These are phyloP conservation scores for Arthrinium phaeospermum DNA, from an alignment of 2,329 filamentous ascomycete genomes.

Conservation along the genomic window DNA sequence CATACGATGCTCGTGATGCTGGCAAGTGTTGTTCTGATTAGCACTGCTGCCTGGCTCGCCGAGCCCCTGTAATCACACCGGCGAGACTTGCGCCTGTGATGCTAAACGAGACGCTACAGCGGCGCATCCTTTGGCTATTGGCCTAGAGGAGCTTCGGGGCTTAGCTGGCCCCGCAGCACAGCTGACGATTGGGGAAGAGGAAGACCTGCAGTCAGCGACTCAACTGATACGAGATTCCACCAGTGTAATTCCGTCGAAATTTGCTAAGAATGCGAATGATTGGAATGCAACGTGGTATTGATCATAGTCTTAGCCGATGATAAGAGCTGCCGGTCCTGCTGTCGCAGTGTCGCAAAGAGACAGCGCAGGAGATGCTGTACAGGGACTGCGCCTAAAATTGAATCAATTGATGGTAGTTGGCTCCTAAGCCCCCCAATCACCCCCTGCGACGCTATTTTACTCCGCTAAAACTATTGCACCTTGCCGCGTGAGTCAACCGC, in stretches of 20 bases:
- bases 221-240: neutral
- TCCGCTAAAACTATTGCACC: slow-evolving; percentile 47
- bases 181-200: neutral
- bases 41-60: neutral
- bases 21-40: neutral
- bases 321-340: neutral
- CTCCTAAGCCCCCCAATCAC: neutral
- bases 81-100: neutral
- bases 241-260: accelerated
- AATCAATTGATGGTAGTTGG: neutral
- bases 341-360: neutral
- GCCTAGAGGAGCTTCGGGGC: neutral
- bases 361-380: too few relatives aligned
- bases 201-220: neutral
- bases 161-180: neutral
- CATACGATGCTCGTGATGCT: neutral
- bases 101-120: neutral
- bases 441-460: neutral
- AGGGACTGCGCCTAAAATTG: neutral
- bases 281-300: neutral
- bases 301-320: neutral
- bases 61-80: neutral
- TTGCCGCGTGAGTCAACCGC: slow-evolving; percentile 55
- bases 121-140: neutral
- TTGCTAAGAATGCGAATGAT: too few relatives aligned